These are phyloP conservation scores for Elongisporangium senticosum DNA, from an alignment of 352 stramenopile genomes.

Conservation along the genomic window DNA sequence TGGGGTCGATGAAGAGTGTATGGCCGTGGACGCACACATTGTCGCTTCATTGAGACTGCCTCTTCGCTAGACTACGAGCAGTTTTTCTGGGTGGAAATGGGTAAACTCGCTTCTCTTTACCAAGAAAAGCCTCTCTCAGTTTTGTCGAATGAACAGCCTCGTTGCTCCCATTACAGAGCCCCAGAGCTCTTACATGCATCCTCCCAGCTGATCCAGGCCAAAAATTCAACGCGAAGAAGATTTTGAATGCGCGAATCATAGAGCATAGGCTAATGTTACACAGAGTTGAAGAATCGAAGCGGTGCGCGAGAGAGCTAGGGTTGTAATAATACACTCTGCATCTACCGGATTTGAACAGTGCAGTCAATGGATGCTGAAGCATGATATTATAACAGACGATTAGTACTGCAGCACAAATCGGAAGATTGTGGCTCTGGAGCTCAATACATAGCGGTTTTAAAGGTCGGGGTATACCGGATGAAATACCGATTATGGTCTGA, in stretches of 20 bases:
- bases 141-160: too few relatives aligned
- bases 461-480: too few relatives aligned
- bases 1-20: background rate
- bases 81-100: background rate
- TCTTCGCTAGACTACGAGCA: background rate
- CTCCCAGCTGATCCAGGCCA: background rate
- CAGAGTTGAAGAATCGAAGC: background rate
- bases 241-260: background rate
- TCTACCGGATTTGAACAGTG: too few relatives aligned
- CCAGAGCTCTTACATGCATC: background rate
- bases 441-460: too few relatives aligned
- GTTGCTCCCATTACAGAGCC: background rate
- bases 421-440: too few relatives aligned
- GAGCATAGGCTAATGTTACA: background rate
- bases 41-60: background rate
- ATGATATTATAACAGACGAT: too few relatives aligned
- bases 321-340: too few relatives aligned
- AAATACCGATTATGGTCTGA: background rate
- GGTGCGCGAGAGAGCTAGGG: too few relatives aligned
- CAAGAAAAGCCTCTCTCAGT: too few relatives aligned
- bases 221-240: background rate
- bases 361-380: too few relatives aligned
- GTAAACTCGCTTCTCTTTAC: too few relatives aligned
- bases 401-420: too few relatives aligned
- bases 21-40: background rate